Evolutionary conservation across 768 basidiomycete species (phyloP), one percentile per base, ranked within the genome.

Genomic region (Solioccasus polychromus): DNA sequence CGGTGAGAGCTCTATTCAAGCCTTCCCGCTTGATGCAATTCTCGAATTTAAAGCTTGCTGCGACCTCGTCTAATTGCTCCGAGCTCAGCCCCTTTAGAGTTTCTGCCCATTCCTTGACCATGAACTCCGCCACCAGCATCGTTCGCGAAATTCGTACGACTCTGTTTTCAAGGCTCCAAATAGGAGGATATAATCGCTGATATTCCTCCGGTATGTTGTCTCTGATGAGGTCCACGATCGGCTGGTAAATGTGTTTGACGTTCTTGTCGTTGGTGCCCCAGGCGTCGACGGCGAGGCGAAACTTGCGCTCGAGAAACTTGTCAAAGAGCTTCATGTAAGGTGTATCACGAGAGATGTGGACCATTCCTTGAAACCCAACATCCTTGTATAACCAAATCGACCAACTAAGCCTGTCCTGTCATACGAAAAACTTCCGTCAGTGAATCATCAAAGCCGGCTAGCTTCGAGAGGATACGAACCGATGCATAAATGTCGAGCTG

Each of bases 401-500:
- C n/a, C n/a, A n/a, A n/a, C n/a, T n/a, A n/a, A n/a, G n/a, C n/a
- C n/a, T n/a, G n/a, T n/a, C n/a, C n/a, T n/a, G n/a, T n/a, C n/a
- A n/a, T n/a, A n/a, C n/a, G n/a, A n/a, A n/a, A n/a, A n/a, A n/a
- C n/a, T n/a, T n/a, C n/a, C n/a, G n/a, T n/a, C n/a, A n/a, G n/a
- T n/a, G n/a, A n/a, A n/a, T n/a, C n/a, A n/a, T n/a, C n/a, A n/a
- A n/a, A n/a, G n/a, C n/a, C n/a, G n/a, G n/a, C n/a, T n/a, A n/a
- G n/a, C n/a, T n/a, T n/a, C n/a, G n/a, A n/a, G n/a, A n/a, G 30
- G 22, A 22, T 45, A 41, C 64, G 39, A 37, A 78, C 80, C 67
- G 79, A 58, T 55, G 75, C 73, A 63, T 88, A 89, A 42, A 88
- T 78, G 17, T 71, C 72, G 22, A 89, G 68, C 58, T 89, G 88